Conservation (phyloP, 2,329 filamentous ascomycete genomes). For the Penicillium italicum region DNA sequence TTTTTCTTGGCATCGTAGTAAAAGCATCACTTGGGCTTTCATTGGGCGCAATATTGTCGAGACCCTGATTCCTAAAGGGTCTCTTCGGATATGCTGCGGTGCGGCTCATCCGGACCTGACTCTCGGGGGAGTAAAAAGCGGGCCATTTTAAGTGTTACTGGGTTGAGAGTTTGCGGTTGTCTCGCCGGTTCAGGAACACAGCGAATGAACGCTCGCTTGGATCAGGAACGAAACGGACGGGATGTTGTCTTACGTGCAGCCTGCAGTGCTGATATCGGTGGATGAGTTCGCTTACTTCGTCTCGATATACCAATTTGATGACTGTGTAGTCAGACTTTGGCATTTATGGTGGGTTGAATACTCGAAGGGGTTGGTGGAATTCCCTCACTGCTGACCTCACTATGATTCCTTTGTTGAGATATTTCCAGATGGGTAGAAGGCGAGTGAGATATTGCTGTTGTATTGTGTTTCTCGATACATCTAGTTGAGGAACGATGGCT, state of each 20-base stretch:
- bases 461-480: too few species aligned
- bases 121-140: neutral
- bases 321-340: neutral
- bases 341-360: neutral
- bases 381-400: neutral
- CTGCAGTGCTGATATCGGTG: neutral
- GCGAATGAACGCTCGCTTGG: slow-evolving; percentile 6
- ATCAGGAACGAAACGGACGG: neutral
- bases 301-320: neutral
- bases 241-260: neutral
- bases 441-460: too few species aligned
- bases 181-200: slow-evolving; percentile 11
- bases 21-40: neutral
- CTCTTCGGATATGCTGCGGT: neutral
- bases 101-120: neutral
- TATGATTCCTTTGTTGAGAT: too few species aligned
- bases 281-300: neutral
- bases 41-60: neutral
- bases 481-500: neutral
- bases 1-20: slow-evolving; percentile 4
- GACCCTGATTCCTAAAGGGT: neutral
- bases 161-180: neutral
- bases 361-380: too few species aligned
- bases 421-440: too few species aligned
- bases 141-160: neutral